Evolutionary conservation across 352 stramenopile genomes (phyloP), one percentile per base, ranked within the genome.

Genomic region (Globisporangium solare): DNA sequence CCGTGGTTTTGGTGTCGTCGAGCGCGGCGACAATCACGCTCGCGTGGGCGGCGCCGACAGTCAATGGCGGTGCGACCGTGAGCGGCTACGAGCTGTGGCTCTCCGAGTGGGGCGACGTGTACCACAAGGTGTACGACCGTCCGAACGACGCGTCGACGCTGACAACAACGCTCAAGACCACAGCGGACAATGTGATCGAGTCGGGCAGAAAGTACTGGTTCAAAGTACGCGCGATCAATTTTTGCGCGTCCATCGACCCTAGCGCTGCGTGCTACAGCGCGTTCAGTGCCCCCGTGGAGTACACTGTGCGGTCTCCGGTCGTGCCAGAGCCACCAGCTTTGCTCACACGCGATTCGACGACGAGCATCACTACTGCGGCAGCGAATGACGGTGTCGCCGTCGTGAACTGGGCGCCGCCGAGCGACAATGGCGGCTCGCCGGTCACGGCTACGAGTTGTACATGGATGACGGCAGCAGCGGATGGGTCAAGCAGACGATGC

Each of bases 81-180:
- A 97, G 84, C 20, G 95, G 96, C 7, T 99, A 98, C 63, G 83
- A 98, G 56, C 67, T 99, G 24, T 98, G 86, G 88, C 93, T 98
- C 56, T 93, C 97, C n/a, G 89, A 97, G 50, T 98, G 95, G 94
- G 93, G 92, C 1, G 79, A 86, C 21, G 72, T 83, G 12, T 89
- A 88, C 35, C 67, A 75, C 15, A 88, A 98, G 54, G 88, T 98
- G 20, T 99, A 98, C 63, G 93, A 99, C 61, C 96, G 95, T 4
- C 85, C 85, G 1, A 97, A 96, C 40, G 81, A 96, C 42, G 73
- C 83, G 2, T 39, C 61, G 54, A 86, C 83, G 0, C 54, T 74
- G 13, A 66, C 75, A 32, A 95, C 86, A 3, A 95, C 81, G 17
- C 60, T 98, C 7, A 67, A 69, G 22, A 97, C 84, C 2, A 70